Conservation (phyloP, 1,284 basidiomycete species). For the Cutaneotrichosporon sp. region DNA sequence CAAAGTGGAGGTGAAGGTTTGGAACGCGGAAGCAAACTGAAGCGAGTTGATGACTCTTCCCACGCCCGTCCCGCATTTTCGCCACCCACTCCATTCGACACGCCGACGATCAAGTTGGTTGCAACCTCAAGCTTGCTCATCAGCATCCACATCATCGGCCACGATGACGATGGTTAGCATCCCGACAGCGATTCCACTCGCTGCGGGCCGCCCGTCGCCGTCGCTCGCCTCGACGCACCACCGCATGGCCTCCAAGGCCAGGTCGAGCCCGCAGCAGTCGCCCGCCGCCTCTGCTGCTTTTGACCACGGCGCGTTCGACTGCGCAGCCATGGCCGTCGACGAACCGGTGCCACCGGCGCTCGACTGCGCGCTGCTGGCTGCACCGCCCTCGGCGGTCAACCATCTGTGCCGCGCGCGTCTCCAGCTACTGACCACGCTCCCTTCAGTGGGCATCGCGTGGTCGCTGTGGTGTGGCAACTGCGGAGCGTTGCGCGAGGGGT, state of each 20-base stretch:
- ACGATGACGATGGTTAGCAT: slow-evolving; percentile 13
- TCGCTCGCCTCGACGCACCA: not conserved
- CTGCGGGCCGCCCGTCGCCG: slow-evolving; percentile 5
- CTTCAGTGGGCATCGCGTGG: slow-evolving; percentile 27
- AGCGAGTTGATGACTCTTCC: not conserved
- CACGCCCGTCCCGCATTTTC: not conserved
- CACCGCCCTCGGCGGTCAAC: slow-evolving; percentile 3
- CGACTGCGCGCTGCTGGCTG: slow-evolving; percentile 8
- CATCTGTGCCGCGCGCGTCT: slow-evolving; percentile 15
- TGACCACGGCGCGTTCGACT: not conserved
- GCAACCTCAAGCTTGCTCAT: slow-evolving; percentile 2
- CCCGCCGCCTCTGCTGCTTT: not conserved
- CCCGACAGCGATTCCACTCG: slow-evolving; percentile 5
- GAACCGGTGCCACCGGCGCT: slow-evolving; percentile 11
- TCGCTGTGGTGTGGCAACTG: slow-evolving; percentile 27
- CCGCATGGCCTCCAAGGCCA: no score
- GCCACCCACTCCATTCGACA: slow-evolving; percentile 2
- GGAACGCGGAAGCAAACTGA: no score
- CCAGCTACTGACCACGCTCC: slow-evolving; percentile 12
- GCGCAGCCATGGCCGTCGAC: not conserved
- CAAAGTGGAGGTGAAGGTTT: no score
- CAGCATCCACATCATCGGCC: slow-evolving; percentile 1
- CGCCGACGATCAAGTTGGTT: not conserved
- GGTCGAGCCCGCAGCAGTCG: not conserved
- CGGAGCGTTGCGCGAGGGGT: slow-evolving; percentile 25